Evolutionary conservation across 192 early-diverging fungal genomes (phyloP), one percentile per base, ranked within the genome.

Genomic region (Pecoramyces ruminantium): DNA sequence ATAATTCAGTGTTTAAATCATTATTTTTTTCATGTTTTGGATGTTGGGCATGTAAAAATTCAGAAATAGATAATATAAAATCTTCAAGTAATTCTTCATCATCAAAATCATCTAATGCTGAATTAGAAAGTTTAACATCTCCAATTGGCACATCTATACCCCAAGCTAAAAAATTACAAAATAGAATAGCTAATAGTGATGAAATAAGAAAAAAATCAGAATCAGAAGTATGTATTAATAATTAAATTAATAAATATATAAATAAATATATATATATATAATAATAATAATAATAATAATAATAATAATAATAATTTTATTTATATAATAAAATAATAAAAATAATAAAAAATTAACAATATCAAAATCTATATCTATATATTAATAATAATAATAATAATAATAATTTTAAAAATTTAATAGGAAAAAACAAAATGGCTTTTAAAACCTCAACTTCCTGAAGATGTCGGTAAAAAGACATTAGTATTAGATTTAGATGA

Each of bases 401-500:
- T 34, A 34, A 34, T 6, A 34, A 34, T 34, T 6, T 6, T 34
- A 34, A 34, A 6, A 34, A 34, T 34, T 6, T 34, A 11, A 14
- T 39, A 67, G 51, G 78, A 79, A n/a, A 80, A 80, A 79, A 2
- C 29, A 16, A 81, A 86, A 77, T 85, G 88, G 79, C 84, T 96
- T 29, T 88, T 96, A 79, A 89, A 88, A 29, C 92, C 94, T 58
- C 87, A 96, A 67, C 88, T 87, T 30, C 85, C 88, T 14, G 87
- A 89, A 80, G 92, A 95, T 80, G 79, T 79, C 42, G 92, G 93
- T 12, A 91, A 90, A 84, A 99, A 98, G 83, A 96, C 95, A 82
- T 88, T 99, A 30, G 97, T 99, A 25, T 89, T 99, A 40, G 97
- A 99, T 87, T 87, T 97, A 81, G 97, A 99, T 87, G 97, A 99